Evolutionary conservation across 176 grass and related monocot genomes (phyloP).

Genomic region (Aegilops speltoides): DNA sequence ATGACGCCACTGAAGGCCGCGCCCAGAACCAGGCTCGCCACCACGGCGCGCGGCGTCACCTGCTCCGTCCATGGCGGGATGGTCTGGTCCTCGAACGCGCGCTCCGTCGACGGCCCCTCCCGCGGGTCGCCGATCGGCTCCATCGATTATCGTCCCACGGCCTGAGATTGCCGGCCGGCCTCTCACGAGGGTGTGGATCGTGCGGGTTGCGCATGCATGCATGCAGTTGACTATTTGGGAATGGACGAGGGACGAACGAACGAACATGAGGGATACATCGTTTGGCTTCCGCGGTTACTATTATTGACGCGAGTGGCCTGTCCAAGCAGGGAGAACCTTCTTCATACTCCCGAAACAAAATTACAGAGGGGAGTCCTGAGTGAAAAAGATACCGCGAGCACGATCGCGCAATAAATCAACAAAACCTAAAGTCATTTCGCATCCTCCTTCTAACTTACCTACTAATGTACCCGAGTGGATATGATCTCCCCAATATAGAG

Average conservation of each 20-base stretch:
- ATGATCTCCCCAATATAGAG: no score
- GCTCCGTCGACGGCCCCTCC: constrained; percentile 57
- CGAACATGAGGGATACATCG: not conserved
- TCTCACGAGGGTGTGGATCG: constrained; percentile 3
- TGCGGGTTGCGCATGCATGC: not conserved
- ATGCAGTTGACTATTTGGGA: constrained; percentile 1
- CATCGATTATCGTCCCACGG: not conserved
- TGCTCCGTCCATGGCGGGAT: constrained; percentile 57
- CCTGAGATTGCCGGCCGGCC: not conserved
- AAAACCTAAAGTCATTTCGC: no score
- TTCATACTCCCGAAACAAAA: no score
- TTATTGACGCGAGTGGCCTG: not conserved
- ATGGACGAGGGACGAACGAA: not conserved
- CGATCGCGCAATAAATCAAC: no score
- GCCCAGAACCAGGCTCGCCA: constrained; percentile 55
- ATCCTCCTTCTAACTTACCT: no score
- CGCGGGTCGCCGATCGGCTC: constrained; percentile 53
- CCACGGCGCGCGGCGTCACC: constrained; percentile 60
- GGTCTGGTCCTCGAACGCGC: constrained; percentile 39
- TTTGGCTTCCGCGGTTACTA: not conserved
- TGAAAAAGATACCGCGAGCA: no score
- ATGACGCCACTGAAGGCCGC: constrained; percentile 54
- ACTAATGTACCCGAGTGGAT: no score
- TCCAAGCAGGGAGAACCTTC: not conserved
- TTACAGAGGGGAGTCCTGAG: no score